Evolutionary conservation across 495 filamentous ascomycete species (phyloP), one percentile per base, ranked within the genome.

Genomic region (Thermothielavioides terrestris): DNA sequence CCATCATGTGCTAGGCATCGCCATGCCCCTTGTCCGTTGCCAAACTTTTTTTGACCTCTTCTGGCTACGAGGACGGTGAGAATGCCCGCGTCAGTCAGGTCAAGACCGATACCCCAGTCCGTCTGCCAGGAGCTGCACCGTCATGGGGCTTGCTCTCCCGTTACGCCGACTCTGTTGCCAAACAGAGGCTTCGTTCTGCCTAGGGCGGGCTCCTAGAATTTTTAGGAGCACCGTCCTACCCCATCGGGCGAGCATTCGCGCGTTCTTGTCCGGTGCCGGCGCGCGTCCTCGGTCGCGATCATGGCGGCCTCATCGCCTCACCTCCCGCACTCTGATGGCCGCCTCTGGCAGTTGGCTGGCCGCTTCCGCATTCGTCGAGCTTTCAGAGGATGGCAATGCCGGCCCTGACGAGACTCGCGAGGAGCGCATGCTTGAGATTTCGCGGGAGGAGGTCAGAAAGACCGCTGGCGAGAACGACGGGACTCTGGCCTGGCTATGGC

Each of bases 391-490:
- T 50, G 76, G 80, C 23, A 73, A 82, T 58, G 68, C 58, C 32
- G 73, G 77, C 17, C 59, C 71, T 45, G 80, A 80, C 23, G 79
- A 82, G 56, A 94, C 88, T 4, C 74, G 76, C 27, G 89, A 96
- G 68, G 75, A 77, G 69, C 82, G 86, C 50, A 95, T 95, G 89
- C 78, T 95, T 18, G 78, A 88, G 59, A 80, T 75, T 5, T 95
- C 90, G 26, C 73, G 83, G 35, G 70, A 79, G 34, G 90, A 95
- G 65, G 77, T 94, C 25, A 74, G 73, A 48, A 86, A 84, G 57
- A 69, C 70, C 10, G 74, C 89, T 9, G 68, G 76, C 6, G 77
- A 82, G 2, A 69, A 81, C 55, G 72, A 83, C 39, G 71, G 68
- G 25, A 80, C 80, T 1, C 58, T 85, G 8, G 65, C 64, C 12